These are phyloP conservation scores for Chlorociboria aeruginascens DNA, from an alignment of 495 filamentous ascomycete species.

Conservation along the genomic window DNA sequence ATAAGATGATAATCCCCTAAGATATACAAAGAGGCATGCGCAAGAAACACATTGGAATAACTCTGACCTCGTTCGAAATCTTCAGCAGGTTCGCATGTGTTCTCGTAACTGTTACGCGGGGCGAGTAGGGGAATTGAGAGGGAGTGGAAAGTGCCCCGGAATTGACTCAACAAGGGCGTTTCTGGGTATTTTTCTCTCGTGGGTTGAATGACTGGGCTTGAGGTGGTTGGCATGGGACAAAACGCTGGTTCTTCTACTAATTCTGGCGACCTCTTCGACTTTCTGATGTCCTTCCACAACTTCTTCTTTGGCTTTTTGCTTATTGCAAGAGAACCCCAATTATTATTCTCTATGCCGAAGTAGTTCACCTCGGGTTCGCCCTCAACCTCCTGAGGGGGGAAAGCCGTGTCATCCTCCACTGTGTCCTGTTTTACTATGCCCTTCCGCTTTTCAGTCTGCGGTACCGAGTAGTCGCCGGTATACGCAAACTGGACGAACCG, in stretches of 20 bases:
- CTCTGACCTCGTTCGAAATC: not conserved
- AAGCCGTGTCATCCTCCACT: too few species aligned
- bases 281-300: too few species aligned
- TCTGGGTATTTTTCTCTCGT: too few species aligned
- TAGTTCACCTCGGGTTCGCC: too few species aligned
- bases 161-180: too few species aligned
- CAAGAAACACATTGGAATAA: slow-evolving; percentile 14
- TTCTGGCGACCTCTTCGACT: too few species aligned
- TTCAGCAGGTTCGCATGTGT: not conserved
- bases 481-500: slow-evolving; percentile 14
- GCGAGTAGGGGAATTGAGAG: not conserved
- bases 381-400: not conserved
- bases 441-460: slow-evolving; percentile 1
- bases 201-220: not conserved
- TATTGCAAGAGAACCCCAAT: too few species aligned
- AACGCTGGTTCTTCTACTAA: too few species aligned
- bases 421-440: too few species aligned
- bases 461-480: slow-evolving; percentile 13
- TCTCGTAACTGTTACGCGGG: not conserved
- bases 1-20: slow-evolving; percentile 8
- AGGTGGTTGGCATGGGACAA: not conserved
- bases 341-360: too few species aligned
- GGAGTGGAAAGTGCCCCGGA: too few species aligned
- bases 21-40: slow-evolving; percentile 16
- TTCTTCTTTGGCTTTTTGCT: too few species aligned